Evolutionary conservation across 768 basidiomycete species (phyloP).

Genomic region (Amanita phalloides): DNA sequence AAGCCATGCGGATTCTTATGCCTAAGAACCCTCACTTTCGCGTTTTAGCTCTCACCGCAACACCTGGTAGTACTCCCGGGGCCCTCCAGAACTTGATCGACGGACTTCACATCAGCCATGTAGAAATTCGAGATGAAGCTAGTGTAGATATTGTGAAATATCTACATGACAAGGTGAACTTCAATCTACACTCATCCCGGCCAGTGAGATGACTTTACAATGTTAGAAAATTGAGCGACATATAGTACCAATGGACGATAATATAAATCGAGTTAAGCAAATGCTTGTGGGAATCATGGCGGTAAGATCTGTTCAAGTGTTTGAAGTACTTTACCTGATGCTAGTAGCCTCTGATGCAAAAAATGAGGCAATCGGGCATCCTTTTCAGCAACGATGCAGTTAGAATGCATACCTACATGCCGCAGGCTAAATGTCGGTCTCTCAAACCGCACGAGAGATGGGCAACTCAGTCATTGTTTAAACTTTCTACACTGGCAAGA

Average conservation of each 20-base stretch:
- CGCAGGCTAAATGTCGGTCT: constrained; percentile 31
- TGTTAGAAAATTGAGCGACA: constrained; percentile 65
- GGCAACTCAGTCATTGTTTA: constrained; percentile 40
- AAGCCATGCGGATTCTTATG: constrained; percentile 83
- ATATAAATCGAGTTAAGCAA: constrained; percentile 55
- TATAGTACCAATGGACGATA: constrained; percentile 61
- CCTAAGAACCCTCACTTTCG: constrained; percentile 92
- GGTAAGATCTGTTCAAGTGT: constrained; percentile 27
- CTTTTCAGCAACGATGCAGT: constrained; percentile 44
- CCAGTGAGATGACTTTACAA: not conserved
- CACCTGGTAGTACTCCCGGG: constrained; percentile 79
- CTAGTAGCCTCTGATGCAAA: constrained; percentile 22
- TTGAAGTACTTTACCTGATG: not conserved
- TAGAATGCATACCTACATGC: constrained; percentile 54
- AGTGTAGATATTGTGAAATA: constrained; percentile 82
- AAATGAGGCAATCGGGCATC: constrained; percentile 25
- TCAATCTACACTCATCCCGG: not conserved
- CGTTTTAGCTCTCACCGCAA: constrained; percentile 88
- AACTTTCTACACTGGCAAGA: constrained; percentile 51
- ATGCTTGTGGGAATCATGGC: constrained; percentile 65
- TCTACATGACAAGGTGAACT: constrained; percentile 87
- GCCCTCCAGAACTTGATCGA: constrained; percentile 90
- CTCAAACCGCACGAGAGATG: constrained; percentile 31
- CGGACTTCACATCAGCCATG: constrained; percentile 85
- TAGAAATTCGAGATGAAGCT: constrained; percentile 89